Base-by-base conservation (phyloP, 1,284 basidiomycete genomes). In the Fomitopsis pinicola region DNA sequence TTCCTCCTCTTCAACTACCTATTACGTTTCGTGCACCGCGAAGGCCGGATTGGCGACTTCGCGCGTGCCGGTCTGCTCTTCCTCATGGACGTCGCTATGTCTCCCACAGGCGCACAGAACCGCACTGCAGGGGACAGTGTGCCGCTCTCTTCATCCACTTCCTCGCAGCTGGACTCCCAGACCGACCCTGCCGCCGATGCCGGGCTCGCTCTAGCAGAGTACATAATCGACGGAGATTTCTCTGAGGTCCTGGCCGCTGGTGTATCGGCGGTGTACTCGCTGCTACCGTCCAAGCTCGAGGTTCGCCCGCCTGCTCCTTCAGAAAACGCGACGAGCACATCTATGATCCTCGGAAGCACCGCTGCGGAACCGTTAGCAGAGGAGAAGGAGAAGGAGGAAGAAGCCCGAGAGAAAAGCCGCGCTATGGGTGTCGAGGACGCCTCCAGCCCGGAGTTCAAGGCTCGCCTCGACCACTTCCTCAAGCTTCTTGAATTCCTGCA, bases 1-100 rank as follows among this genome's bases (percentile, higher is more conserved):
- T 97, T 97, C 70, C 83, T 97, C 10, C 80, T 97, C 12, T 98
- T 98, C 81, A 94, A 96, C 66, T 97, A 97, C 71, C 87, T 99
- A 40, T 85, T 98, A 19, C 93, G 95, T 3, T 98, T 96, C 71
- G 91, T 95, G 22, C 97, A 98, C 72, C 86, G 95, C 58, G 96
- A 98, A 77, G 95, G 95, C 33, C 85, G 91, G 36, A 95, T 94
- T 33, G 97, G 97, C 15, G 95, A 98, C 72, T 93, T 94, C 70
- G 95, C 97, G 3, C 86, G 97, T 10, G 94, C 94, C 3, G 97
- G 96, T 8, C 77, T 98, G 38, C 78, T 97, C 15, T 95, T 97
- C 74, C 82, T 98, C 50, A 91, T 98, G 84, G 95, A 97, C 69
- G 91, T 98, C 42, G 94, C 94, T 3, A 95, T 96, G 87, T 89